Percentiles rank a stretch among this genome's conserved stretches.
Evolutionary conservation across 1,284 basidiomycete genomes (phyloP).

Genomic region (Termitomyces sp.): DNA sequence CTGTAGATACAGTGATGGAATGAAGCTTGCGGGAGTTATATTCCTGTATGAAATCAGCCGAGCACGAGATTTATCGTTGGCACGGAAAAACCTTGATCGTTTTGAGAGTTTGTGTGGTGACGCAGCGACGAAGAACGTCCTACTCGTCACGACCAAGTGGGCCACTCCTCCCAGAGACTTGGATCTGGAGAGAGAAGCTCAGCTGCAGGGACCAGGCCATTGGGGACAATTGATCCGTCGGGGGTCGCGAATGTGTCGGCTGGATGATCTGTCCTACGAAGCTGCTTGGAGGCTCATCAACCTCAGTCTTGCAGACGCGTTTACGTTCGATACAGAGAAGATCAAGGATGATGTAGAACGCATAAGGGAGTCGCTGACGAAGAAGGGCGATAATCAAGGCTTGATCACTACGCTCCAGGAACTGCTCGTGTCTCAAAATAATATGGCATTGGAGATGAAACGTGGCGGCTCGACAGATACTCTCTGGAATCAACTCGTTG

Average conservation of each 20-base stretch:
- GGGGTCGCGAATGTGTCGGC: slow-evolving; percentile 11
- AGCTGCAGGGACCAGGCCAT: slow-evolving; percentile 3
- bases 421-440: slow-evolving; percentile 9
- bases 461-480: slow-evolving; percentile 3
- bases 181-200: slow-evolving; percentile 6
- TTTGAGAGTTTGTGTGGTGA: slow-evolving; percentile 10
- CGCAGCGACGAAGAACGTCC: slow-evolving; percentile 10
- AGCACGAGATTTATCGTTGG: slow-evolving; percentile 8
- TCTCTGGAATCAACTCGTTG: slow-evolving; percentile 13
- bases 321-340: slow-evolving; percentile 14
- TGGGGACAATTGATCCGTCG: slow-evolving; percentile 12
- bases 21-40: slow-evolving; percentile 13
- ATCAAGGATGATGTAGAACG: slow-evolving; percentile 11
- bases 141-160: slow-evolving; percentile 14
- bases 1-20: slow-evolving; percentile 8
- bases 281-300: slow-evolving; percentile 13
- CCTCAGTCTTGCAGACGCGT: slow-evolving; percentile 12
- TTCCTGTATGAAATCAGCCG: slow-evolving; percentile 12
- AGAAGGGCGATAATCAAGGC: slow-evolving; percentile 6
- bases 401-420: slow-evolving; percentile 8
- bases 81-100: slow-evolving; percentile 7
- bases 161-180: slow-evolving; percentile 4
- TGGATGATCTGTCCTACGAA: slow-evolving; percentile 8
- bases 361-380: slow-evolving; percentile 10
- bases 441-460: slow-evolving; percentile 12